These are phyloP conservation scores for Sugiyamaella neomexicana DNA, from an alignment of 1,139 yeast species.

Conservation along the genomic window DNA sequence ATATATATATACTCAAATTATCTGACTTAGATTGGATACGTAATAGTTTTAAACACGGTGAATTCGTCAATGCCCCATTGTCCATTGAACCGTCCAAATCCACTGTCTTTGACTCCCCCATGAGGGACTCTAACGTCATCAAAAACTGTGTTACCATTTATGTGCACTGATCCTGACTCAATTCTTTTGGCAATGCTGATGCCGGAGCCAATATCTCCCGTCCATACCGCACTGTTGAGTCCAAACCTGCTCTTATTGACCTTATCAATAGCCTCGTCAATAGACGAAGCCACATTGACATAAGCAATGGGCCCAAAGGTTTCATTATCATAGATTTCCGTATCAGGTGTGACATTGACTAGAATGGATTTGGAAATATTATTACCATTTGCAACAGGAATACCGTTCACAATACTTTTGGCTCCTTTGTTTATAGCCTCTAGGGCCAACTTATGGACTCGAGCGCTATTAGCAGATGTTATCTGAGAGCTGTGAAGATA, in stretches of 20 bases:
- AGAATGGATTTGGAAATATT: constrained; percentile 36
- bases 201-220: constrained; percentile 42
- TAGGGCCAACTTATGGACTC: constrained; percentile 38
- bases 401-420: constrained; percentile 17
- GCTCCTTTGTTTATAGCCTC: constrained; percentile 52
- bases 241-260: constrained; percentile 45
- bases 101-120: constrained; percentile 56
- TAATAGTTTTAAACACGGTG: constrained; percentile 9
- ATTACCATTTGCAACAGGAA: constrained; percentile 35
- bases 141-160: constrained; percentile 48
- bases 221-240: constrained; percentile 51
- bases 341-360: constrained; percentile 41
- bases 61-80: constrained; percentile 47
- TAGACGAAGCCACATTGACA: constrained; percentile 39
- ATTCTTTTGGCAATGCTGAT: constrained; percentile 43
- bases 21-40: constrained; percentile 7
- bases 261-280: constrained; percentile 35
- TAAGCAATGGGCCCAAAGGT: constrained; percentile 53
- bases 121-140: constrained; percentile 57
- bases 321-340: constrained; percentile 44
- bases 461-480: constrained; percentile 35
- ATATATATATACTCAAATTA: constrained; percentile 1
- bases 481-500: constrained; percentile 36
- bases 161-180: constrained; percentile 54
- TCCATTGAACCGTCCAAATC: constrained; percentile 54